Evolutionary conservation across 331 rosid species (phyloP).

Genomic region (Pyracantha coccinea): DNA sequence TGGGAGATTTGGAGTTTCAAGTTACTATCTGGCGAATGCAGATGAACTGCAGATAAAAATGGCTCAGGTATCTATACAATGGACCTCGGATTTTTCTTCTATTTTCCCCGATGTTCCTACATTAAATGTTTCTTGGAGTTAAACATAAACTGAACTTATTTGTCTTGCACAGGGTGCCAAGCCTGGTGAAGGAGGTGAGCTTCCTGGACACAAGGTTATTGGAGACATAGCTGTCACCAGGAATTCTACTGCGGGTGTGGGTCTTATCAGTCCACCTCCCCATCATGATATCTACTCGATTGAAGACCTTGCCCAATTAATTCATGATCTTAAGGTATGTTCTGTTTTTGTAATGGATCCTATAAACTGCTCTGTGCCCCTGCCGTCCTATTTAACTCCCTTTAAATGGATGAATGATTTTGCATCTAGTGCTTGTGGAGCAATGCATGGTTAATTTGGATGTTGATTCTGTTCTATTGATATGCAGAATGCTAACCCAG

Average conservation of each 20-base stretch:
- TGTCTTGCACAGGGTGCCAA: constrained; percentile 68
- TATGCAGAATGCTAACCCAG: constrained; percentile 76
- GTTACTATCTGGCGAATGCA: constrained; percentile 93
- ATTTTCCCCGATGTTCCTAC: background rate
- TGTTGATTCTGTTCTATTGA: constrained; percentile 1
- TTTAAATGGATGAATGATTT: too few species aligned
- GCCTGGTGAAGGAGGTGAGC: constrained; percentile 99
- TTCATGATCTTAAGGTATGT: constrained; percentile 86
- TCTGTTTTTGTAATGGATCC: background rate
- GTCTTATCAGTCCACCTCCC: constrained; percentile 98
- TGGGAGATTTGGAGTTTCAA: constrained; percentile 98
- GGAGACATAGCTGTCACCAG: constrained; percentile 95
- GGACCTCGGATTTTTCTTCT: background rate
- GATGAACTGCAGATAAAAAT: constrained; percentile 95
- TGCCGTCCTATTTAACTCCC: too few species aligned
- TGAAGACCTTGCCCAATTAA: constrained; percentile 92
- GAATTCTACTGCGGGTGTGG: constrained; percentile 96
- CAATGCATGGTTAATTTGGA: background rate
- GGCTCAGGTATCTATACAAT: constrained; percentile 74
- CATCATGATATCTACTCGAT: constrained; percentile 98
- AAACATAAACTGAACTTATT: constrained; percentile 6
- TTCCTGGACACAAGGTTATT: constrained; percentile 94
- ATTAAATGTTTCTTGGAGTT: constrained; percentile 15
- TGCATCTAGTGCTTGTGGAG: background rate
- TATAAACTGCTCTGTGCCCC: background rate